Conservation (phyloP, 2,329 filamentous ascomycete genomes). For the Scytalidium sp. region DNA sequence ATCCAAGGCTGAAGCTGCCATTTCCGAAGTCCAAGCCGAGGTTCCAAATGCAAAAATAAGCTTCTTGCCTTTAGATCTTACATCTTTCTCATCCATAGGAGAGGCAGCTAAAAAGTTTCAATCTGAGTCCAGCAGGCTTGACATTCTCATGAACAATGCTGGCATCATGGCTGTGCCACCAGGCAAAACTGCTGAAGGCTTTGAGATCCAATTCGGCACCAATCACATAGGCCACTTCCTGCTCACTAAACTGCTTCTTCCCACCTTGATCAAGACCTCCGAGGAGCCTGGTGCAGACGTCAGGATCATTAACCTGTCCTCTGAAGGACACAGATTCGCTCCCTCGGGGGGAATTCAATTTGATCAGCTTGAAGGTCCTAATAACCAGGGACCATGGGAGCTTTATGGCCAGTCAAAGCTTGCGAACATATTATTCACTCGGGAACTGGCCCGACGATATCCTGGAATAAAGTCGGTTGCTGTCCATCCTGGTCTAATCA, state of each 20-base stretch:
- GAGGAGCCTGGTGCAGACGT: conserved; percentile 3
- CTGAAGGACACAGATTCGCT: conserved; percentile 8
- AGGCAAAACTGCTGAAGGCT: conserved; percentile 38
- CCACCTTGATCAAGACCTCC: conserved; percentile 24
- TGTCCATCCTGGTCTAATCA: conserved; percentile 37
- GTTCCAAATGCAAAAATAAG: conserved; percentile 2
- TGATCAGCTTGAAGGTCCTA: conserved; percentile 19
- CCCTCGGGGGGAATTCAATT: conserved; percentile 25
- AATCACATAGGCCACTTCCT: conserved; percentile 48
- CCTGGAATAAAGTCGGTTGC: conserved; percentile 33
- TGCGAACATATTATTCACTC: conserved; percentile 41
- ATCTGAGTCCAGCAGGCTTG: conserved; percentile 31
- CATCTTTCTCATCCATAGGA: conserved; percentile 39
- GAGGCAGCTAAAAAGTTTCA: conserved; percentile 36
- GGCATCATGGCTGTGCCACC: conserved; percentile 37
- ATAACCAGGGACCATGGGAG: conserved; percentile 18
- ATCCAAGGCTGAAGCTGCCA: conserved; percentile 26
- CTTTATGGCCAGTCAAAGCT: conserved; percentile 45
- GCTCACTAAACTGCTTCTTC: conserved; percentile 35
- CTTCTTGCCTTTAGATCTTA: conserved; percentile 33
- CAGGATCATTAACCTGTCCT: conserved; percentile 8
- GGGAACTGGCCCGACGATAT: conserved; percentile 35
- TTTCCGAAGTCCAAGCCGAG: conserved; percentile 6
- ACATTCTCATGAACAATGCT: conserved; percentile 43
- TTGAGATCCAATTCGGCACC: conserved; percentile 45